phyloP scores from a whole-genome alignment of 73 alveolate genomes.

The Paramecium primaurelia region DNA sequence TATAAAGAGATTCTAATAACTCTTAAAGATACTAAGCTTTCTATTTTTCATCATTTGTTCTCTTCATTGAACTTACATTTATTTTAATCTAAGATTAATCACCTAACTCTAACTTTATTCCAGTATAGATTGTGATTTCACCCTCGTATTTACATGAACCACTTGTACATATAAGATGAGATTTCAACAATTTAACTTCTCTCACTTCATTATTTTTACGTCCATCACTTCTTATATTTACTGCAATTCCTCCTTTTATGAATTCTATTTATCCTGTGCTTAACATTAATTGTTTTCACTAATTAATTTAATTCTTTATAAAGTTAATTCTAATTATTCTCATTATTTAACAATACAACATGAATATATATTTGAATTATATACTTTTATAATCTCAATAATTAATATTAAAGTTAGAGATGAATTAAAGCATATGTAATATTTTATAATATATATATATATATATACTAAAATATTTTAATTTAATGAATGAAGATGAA shows the following conservation, averaged over 20 bases:
- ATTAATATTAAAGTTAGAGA: too few relatives aligned
- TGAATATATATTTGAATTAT: too few relatives aligned
- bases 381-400: too few relatives aligned
- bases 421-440: too few relatives aligned
- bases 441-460: too few relatives aligned
- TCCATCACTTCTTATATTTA: constrained; percentile 8
- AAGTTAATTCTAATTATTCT: background rate
- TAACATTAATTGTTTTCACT: background rate
- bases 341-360: background rate
- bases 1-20: background rate
- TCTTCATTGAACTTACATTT: background rate
- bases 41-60: background rate
- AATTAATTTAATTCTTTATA: background rate
- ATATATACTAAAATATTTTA: background rate
- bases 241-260: constrained; percentile 12
- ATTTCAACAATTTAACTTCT: background rate
- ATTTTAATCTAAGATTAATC: background rate
- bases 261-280: background rate
- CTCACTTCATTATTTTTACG: background rate
- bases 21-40: background rate
- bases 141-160: constrained; percentile 43
- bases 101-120: background rate
- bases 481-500: background rate
- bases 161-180: constrained; percentile 16
- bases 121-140: constrained; percentile 4